phyloP scores from a whole-genome alignment of 2,329 filamentous ascomycete species.

The Intubia oerlemansii region DNA sequence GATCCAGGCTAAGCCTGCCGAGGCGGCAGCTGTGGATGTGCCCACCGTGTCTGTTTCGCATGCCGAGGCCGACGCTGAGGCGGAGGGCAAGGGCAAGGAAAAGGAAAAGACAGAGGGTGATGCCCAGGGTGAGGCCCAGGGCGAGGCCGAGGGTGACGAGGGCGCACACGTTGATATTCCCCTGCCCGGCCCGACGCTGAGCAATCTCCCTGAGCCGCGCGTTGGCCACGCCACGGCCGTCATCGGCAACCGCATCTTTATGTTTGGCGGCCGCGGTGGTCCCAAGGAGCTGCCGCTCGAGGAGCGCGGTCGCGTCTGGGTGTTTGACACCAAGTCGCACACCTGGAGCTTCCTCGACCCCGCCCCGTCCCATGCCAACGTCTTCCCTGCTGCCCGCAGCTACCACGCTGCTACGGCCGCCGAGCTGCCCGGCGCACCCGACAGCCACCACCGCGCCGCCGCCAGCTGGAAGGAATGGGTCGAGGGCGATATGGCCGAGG shows the following conservation, averaged over 20 bases:
- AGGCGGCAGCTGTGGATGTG: too few relatives aligned
- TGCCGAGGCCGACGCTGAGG: slow-evolving; percentile 2
- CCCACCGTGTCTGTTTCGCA: too few relatives aligned
- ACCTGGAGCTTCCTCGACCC: slow-evolving; percentile 47
- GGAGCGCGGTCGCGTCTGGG: slow-evolving; percentile 56
- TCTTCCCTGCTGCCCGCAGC: slow-evolving; percentile 42
- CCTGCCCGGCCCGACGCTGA: slow-evolving; percentile 15
- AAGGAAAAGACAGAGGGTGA: not conserved
- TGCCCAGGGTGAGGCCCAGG: slow-evolving; percentile 1
- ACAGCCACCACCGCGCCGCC: slow-evolving; percentile 12
- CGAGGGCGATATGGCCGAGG: slow-evolving; percentile 28
- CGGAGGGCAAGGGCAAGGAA: slow-evolving; percentile 16
- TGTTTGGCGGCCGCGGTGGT: slow-evolving; percentile 64
- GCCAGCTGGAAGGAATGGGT: slow-evolving; percentile 34
- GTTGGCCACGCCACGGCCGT: slow-evolving; percentile 53
- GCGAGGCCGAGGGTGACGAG: slow-evolving; percentile 4
- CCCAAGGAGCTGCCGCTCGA: slow-evolving; percentile 47
- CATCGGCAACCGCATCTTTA: slow-evolving; percentile 48
- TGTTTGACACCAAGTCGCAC: slow-evolving; percentile 43
- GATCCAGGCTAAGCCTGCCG: slow-evolving; percentile 22
- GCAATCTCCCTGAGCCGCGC: slow-evolving; percentile 39
- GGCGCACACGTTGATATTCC: too few relatives aligned
- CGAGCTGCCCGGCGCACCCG: slow-evolving; percentile 4
- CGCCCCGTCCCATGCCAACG: slow-evolving; percentile 18
- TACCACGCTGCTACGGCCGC: slow-evolving; percentile 43